Base-by-base conservation (phyloP, 1,284 basidiomycete species). In the Pascua guehoae region DNA sequence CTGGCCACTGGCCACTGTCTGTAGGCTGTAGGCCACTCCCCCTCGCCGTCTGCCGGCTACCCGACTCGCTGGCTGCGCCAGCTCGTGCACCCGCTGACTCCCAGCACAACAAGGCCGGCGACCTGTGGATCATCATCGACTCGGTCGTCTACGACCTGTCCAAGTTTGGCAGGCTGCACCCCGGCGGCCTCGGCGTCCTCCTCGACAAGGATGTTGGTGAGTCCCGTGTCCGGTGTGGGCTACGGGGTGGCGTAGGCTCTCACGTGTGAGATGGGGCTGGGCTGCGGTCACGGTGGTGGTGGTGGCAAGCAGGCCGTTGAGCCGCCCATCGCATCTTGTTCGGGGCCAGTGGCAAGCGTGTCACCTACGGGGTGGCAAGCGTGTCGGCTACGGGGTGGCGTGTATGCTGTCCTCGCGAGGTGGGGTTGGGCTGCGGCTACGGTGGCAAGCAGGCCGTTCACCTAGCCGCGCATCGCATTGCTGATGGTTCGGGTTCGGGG, bases 81-180 rank as follows among this genome's bases (percentile, higher is more conserved):
- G 24, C 24, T 32, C 24, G 24, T 32, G 24, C 7, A 7, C 24
- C 24, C 24, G 47, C 57, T 58, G 5, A 49, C 16, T 0, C 37
- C n/a, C 54, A 90, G 88, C 89, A 91, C 76, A 87, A 88, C 80
- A 85, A 83, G 70, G 81, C 84, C 63, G 87, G 84, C 39, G 85
- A 89, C 73, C 73, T 91, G 62, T 93, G 89, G 88, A 78, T 91
- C 64, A 83, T 91, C 61, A 82, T 94, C 65, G 90, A 93, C 73
- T 82, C 86, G 17, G 87, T 85, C 68, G 88, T 93, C 37, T 92
- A 87, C 74, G 86, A 91, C 73, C 78, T 92, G 36, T 84, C 85
- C 55, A 86, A 85, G 65, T 94, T 94, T 74, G 83, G 81, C 53
- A 81, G 79, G 52, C 79, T 93, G 63, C 91, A 94, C 72, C 91